Percentiles rank a stretch among this genome's conserved stretches.
Evolutionary conservation across 441 rosid genomes (phyloP).

Genomic region (Arabidopsis hybrid): DNA sequence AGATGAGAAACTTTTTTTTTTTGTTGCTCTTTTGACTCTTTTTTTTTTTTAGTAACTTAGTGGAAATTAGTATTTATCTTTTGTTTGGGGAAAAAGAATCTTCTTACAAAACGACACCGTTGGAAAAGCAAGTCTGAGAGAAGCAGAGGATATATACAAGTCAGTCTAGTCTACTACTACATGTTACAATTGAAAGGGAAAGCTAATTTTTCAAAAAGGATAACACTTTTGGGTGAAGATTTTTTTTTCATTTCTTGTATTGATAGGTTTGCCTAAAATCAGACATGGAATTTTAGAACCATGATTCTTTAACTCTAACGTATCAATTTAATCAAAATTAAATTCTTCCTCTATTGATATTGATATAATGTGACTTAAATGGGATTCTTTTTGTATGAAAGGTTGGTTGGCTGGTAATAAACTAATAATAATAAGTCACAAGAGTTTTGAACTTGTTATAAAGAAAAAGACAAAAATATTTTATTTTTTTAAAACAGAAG

Average conservation of each 20-base stretch:
- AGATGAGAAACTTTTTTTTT: conserved; percentile 15
- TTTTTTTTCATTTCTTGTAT: neutral
- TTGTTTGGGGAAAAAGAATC: conserved; percentile 30
- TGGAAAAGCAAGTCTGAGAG: neutral
- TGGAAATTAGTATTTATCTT: neutral
- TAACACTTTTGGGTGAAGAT: neutral
- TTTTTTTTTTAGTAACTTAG: neutral
- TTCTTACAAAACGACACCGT: conserved; percentile 32
- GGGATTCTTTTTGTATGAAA: neutral
- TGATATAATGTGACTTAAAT: neutral
- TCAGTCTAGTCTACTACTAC: conserved; percentile 3
- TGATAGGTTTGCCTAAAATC: neutral
- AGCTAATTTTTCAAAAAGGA: neutral
- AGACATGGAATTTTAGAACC: neutral
- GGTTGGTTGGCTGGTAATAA: conserved; percentile 1
- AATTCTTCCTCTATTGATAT: neutral
- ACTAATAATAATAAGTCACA: neutral
- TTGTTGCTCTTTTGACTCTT: conserved; percentile 18
- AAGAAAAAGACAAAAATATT: neutral
- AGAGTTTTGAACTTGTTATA: conserved; percentile 19
- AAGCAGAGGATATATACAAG: conserved; percentile 11
- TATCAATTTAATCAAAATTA: neutral
- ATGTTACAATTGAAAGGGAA: conserved; percentile 25
- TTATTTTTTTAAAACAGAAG: too few species aligned
- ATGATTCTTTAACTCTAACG: neutral